Evolutionary conservation across 345 rosid genomes (phyloP), one percentile per base, ranked within the genome.

Genomic region (Arabis hirsuta): DNA sequence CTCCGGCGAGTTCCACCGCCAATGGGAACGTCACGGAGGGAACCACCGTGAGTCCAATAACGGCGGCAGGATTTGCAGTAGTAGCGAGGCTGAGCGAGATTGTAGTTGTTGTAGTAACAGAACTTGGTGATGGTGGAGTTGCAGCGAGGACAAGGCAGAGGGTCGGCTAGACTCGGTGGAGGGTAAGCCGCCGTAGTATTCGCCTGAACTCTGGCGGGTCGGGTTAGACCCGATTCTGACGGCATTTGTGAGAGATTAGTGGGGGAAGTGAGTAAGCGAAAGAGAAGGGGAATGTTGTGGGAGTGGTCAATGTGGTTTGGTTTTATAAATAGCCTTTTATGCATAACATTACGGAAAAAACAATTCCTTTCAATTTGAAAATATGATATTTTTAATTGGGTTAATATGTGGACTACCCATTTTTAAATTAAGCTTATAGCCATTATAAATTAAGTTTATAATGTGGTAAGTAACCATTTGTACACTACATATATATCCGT

Each of bases 41-140:
- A 86, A 57, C 98, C 98, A 44, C 98, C 98, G n/a, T 88, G 96
- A 16, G 98, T 92, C 98, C 98, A 92, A 84, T 92, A 92, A 42
- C 98, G 90, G 29, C 98, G 95, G 72, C 98, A 92, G 20, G 95
- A 76, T 81, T 92, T 92, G 78, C 98, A 92, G 84, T 85, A 92
- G 82, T 92, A 92, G 38, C 98, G 98, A 22, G 98, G 98, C 86
- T 92, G 98, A 44, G 94, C 87, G 74, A 85, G 87, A 78, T 92
- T 92, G 78, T 92, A 92, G 89, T 92, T 92, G 83, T 92, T 92
- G 84, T 90, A 92, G 84, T 92, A 92, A 64, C 98, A 92, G 84
- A 92, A 92, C 78, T 92, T 92, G 52, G 96, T 92, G 80, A 82
- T 88, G 74, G 79, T 85, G 13, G 98, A 92, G 71, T 92, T 88